Percentiles rank a stretch among this genome's conserved stretches.
phyloP scores from a whole-genome alignment of 139 green algal genomes.

The Yamagishiella unicocca region DNA sequence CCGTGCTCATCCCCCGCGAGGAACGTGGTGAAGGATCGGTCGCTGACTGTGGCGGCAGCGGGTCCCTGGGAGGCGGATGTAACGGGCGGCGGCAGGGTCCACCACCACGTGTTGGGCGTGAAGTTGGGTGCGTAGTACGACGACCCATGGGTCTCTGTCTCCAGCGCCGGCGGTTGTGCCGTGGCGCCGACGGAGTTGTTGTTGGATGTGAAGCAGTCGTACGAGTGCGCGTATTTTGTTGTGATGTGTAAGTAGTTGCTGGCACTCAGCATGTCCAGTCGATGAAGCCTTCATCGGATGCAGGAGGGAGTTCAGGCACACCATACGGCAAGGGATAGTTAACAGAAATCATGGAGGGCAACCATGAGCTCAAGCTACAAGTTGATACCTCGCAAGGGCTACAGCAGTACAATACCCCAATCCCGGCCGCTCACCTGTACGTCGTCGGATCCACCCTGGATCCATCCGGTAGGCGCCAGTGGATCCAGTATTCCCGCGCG shows the following conservation, averaged over 20 bases:
- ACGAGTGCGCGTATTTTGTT: constrained; percentile 5
- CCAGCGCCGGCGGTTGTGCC: neutral
- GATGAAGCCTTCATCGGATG: neutral
- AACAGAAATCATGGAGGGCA: too few relatives aligned
- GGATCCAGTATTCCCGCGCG: constrained; percentile 4
- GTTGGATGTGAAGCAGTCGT: constrained; percentile 43
- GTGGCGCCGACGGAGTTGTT: neutral
- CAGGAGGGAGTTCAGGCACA: too few relatives aligned
- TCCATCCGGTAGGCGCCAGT: neutral
- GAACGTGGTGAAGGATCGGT: constrained; percentile 13
- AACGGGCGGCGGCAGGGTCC: neutral
- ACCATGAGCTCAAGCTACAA: neutral
- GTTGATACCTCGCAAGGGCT: neutral
- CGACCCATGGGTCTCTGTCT: constrained; percentile 15
- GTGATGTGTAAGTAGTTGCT: neutral
- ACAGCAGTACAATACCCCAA: neutral
- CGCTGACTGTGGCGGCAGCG: constrained; percentile 41
- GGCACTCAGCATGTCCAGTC: neutral
- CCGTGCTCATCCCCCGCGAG: neutral
- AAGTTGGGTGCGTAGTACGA: constrained; percentile 56
- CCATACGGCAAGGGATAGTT: too few relatives aligned
- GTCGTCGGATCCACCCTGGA: neutral
- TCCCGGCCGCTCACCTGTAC: neutral
- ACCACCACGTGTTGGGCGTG: constrained; percentile 19
- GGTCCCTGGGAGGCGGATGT: neutral